Evolutionary conservation across 768 basidiomycete genomes (phyloP), one percentile per base, ranked within the genome.

Genomic region (Cubamyces lactineus): DNA sequence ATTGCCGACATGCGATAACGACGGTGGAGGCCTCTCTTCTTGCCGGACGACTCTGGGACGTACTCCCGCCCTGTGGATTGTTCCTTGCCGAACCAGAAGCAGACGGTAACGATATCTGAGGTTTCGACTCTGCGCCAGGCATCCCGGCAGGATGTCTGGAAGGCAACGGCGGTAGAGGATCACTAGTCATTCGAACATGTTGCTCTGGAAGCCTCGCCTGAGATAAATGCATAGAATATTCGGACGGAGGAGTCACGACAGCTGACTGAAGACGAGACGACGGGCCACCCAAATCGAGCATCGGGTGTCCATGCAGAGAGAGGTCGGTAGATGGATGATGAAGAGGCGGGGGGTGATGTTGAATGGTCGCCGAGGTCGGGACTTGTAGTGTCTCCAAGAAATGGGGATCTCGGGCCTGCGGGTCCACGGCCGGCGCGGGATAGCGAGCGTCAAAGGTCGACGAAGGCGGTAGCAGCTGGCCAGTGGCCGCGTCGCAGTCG

Each of bases 1-100:
- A 92, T 73, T 91, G 89, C 64, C 86, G 86, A 80, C 91, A 92
- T 66, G 91, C 90, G 77, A 92, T 90, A 75, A 92, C 90, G 70
- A 85, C 82, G 67, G 78, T 82, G 12, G 88, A 86, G 21, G 71
- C 70, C 64, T 72, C 71, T 61, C 71, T 62, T 46, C 71, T 66
- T 21, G 70, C 67, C 39, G 66, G 69, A 46, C 61, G 66, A 24
- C 67, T 52, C 28, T 66, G 55, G n/a, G 54, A 45, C n/a, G 67
- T 38, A 66, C 63, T 67, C 59, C 66, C 62, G 62, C 62, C 62
- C 65, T 66, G 62, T 64, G 67, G n/a, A 46, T 30, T 66, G 50
- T 53, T 58, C 48, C 64, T 61, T 53, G 57, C 51, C 57, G 62
- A 59, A 60, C 66, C 64, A 48, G 68, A 59, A 34, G 66, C 41